Base-by-base conservation (phyloP, 768 basidiomycete species). In the Mrakia frigida region DNA sequence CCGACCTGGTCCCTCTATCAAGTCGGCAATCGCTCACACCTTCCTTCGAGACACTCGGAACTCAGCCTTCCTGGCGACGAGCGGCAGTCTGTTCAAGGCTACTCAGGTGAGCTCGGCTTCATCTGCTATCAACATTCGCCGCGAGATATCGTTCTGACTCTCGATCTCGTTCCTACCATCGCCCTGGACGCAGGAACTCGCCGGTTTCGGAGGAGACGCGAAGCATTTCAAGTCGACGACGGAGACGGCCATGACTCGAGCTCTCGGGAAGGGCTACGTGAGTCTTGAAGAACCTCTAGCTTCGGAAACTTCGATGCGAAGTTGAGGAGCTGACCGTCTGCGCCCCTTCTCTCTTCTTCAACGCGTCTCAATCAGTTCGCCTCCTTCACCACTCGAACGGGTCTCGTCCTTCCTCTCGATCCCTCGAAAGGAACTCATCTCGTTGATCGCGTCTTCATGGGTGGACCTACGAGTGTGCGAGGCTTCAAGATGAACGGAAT, bases 361-460 rank as follows among this genome's bases (percentile, higher is more conserved):
- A 4, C 59, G 53, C 56, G 13, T 68, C 14, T 28, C 28, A n/a
- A 18, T 46, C 79, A 95, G 94, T 88, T 89, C 3, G 78, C 92
- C 56, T 93, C 94, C 0, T 84, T 96, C 21, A 87, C 91, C 4
- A 89, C 89, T 2, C 86, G 90, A 13, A 85, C 88, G 0, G 95
- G 95, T 2, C 76, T 92, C 35, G 84, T 98, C 16, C 88, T 88
- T 81, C 88, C 89, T 67, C 82, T 96, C 10, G 84, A 85, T 16
- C 83, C 85, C 18, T 86, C 87, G 10, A 68, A 46, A 33, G n/a
- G 68, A 46, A 68, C 67, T 50, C 61, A 78, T 72, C 70, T 84
- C 75, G 77, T 86, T 1, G 97, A 99, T 83, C 89, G 94, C 7
- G 94, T 94, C 82, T 94, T 96, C 79, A 87, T 98, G 0, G 97